Conservation (phyloP, 106 monocot species). For the Vanilla planifolia region DNA sequence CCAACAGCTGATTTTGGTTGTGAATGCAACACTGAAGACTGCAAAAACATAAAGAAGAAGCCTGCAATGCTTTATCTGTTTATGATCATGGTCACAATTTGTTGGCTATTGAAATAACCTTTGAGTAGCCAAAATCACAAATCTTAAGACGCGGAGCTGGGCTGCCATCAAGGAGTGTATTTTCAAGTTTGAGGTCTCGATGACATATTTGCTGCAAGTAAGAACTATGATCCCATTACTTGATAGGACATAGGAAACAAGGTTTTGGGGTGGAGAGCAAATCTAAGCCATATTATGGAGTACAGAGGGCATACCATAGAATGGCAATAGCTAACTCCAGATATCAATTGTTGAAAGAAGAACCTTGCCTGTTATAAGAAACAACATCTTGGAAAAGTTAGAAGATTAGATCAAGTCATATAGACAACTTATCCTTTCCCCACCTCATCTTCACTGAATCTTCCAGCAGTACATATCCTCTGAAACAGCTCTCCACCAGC, state of each 20-base stretch:
- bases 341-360: constrained; percentile 85
- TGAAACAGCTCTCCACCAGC: constrained; percentile 62
- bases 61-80: no score
- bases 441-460: constrained; percentile 56
- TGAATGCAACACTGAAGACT: constrained; percentile 73
- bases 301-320: constrained; percentile 41
- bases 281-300: neutral
- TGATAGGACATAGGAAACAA: no score
- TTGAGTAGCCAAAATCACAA: constrained; percentile 86
- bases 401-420: no score
- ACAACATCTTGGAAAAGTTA: no score
- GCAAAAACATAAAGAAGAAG: no score
- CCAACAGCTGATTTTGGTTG: constrained; percentile 87
- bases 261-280: neutral
- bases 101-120: constrained; percentile 25
- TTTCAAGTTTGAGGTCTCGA: constrained; percentile 76
- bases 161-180: constrained; percentile 75
- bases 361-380: constrained; percentile 50
- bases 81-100: neutral
- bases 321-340: constrained; percentile 86
- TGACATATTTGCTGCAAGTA: constrained; percentile 73
- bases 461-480: constrained; percentile 52
- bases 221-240: neutral
- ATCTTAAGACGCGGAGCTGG: constrained; percentile 62
- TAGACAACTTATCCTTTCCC: neutral